Conservation (phyloP, 2,329 filamentous ascomycete genomes). For the Penicillium corylophilum region DNA sequence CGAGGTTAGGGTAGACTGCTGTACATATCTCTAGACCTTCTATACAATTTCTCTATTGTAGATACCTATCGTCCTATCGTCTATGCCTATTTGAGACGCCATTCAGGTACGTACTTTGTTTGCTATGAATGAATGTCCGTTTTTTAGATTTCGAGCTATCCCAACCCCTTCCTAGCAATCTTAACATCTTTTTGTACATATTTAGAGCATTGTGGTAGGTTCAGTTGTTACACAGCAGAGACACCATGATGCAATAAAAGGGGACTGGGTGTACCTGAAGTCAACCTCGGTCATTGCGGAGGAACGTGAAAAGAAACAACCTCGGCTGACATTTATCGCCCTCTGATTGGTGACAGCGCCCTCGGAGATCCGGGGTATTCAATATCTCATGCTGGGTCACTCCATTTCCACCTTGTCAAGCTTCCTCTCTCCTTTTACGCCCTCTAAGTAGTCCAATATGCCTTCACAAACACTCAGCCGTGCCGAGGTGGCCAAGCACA, state of each 20-base stretch:
- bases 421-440: not conserved
- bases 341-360: constrained; percentile 12
- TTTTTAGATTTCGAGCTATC: too few relatives aligned
- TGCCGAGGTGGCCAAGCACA: constrained; percentile 70
- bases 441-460: constrained; percentile 9
- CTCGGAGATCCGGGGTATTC: constrained; percentile 13
- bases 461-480: constrained; percentile 42
- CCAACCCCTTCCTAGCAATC: too few relatives aligned
- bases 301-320: constrained; percentile 4
- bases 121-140: too few relatives aligned
- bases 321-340: constrained; percentile 18
- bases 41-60: not conserved
- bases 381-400: not conserved
- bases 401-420: not conserved
- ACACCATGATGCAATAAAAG: too few relatives aligned
- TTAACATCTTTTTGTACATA: too few relatives aligned
- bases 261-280: too few relatives aligned
- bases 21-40: constrained; percentile 4
- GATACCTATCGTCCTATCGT: too few relatives aligned
- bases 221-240: too few relatives aligned
- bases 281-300: not conserved
- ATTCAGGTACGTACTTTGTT: too few relatives aligned
- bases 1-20: not conserved
- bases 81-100: too few relatives aligned
- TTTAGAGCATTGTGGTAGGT: too few relatives aligned